phyloP scores from a whole-genome alignment of 441 rosid genomes.

The Bruguiera hainesii region DNA sequence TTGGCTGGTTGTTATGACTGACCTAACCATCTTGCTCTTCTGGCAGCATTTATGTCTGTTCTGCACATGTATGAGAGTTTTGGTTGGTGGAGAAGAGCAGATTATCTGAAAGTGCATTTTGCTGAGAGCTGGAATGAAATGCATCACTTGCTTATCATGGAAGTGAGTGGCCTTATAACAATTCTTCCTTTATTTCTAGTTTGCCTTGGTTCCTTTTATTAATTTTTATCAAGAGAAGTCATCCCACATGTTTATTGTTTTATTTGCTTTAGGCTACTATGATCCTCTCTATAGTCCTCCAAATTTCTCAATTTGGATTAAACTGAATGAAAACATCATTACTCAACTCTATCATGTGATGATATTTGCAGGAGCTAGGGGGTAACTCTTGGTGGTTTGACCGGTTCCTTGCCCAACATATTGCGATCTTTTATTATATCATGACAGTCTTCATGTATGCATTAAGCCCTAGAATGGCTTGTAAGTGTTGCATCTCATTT shows the following conservation, averaged over 20 bases:
- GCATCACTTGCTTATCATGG: constrained; percentile 98
- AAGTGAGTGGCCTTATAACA: constrained; percentile 42
- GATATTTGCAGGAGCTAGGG: constrained; percentile 74
- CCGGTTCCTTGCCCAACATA: constrained; percentile 79
- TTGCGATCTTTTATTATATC: constrained; percentile 71
- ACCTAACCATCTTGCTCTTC: not conserved
- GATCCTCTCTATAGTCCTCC: not conserved
- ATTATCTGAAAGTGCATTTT: constrained; percentile 90
- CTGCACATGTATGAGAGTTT: constrained; percentile 96
- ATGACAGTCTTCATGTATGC: constrained; percentile 88
- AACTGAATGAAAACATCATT: not conserved
- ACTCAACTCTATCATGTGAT: constrained; percentile 6
- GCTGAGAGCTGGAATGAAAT: constrained; percentile 99
- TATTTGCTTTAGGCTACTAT: not conserved
- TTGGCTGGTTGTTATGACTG: not conserved
- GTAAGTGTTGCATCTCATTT: constrained; percentile 44
- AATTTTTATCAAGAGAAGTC: not conserved
- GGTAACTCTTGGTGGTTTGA: constrained; percentile 96
- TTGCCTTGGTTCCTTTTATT: not conserved
- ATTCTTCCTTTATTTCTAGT: not conserved
- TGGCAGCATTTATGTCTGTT: constrained; percentile 90
- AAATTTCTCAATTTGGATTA: constrained; percentile 1
- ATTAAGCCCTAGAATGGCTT: constrained; percentile 97
- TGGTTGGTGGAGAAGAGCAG: constrained; percentile 99
- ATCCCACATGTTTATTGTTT: not conserved